Evolutionary conservation across 192 early-diverging fungal genomes (phyloP).

Genomic region (Glomus cerebriforme): DNA sequence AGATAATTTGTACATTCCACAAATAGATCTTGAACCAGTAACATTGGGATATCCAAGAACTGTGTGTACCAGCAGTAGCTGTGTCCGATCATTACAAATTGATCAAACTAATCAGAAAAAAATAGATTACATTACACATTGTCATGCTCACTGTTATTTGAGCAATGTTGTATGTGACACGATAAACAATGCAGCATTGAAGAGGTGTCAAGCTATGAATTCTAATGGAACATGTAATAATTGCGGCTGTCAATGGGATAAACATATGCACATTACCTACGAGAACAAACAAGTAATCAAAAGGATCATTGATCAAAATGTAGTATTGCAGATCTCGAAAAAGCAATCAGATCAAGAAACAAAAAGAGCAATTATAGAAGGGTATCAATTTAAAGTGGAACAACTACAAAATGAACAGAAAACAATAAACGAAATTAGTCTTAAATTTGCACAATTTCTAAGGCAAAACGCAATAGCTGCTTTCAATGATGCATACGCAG

Average conservation of each 20-base stretch:
- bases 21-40: constrained; percentile 31
- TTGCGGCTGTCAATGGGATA: constrained; percentile 36
- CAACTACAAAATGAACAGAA: constrained; percentile 34
- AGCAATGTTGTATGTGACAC: constrained; percentile 13
- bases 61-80: constrained; percentile 34
- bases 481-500: constrained; percentile 33
- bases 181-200: constrained; percentile 24
- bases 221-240: constrained; percentile 4
- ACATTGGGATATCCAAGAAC: constrained; percentile 24
- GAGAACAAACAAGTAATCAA: constrained; percentile 25
- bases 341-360: no score
- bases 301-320: constrained; percentile 28
- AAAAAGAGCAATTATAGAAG: no score
- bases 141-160: constrained; percentile 34
- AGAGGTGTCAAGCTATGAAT: constrained; percentile 25
- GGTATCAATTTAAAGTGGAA: background rate
- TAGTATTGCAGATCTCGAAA: no score
- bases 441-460: constrained; percentile 36
- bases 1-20: constrained; percentile 18
- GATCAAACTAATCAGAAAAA: constrained; percentile 3
- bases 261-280: constrained; percentile 32
- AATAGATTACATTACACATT: constrained; percentile 35
- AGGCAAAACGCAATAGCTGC: constrained; percentile 36
- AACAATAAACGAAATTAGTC: constrained; percentile 24
- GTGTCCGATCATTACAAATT: background rate